Conservation (phyloP, 306 rosid genomes). For the Cucurbita pepo region DNA sequence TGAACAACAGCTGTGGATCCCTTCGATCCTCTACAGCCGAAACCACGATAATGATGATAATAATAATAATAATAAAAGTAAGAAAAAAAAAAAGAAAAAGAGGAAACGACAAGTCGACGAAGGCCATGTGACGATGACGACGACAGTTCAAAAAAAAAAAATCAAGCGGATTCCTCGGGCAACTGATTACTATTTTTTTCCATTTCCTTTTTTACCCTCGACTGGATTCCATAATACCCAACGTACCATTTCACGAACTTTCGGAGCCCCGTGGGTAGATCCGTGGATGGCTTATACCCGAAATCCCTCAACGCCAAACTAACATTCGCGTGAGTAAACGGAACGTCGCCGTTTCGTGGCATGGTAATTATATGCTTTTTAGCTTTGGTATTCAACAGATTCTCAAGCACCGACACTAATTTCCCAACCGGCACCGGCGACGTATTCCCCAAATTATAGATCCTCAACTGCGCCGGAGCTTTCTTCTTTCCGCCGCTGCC, state of each 20-base stretch:
- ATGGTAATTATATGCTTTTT: constrained; percentile 60
- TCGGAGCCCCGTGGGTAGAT: constrained; percentile 53
- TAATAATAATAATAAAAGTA: neutral
- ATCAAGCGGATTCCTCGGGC: constrained; percentile 56
- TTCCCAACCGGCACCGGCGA: constrained; percentile 83
- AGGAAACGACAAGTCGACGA: neutral
- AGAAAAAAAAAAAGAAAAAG: neutral
- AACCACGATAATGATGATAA: constrained; percentile 4
- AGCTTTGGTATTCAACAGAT: constrained; percentile 34
- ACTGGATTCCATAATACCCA: constrained; percentile 58
- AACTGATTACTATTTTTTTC: neutral
- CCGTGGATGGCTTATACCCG: constrained; percentile 61
- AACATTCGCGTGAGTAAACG: constrained; percentile 79
- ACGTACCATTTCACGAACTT: constrained; percentile 88
- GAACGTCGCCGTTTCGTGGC: constrained; percentile 89
- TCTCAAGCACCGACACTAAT: constrained; percentile 47
- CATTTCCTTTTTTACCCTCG: constrained; percentile 43
- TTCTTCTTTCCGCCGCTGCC: constrained; percentile 73
- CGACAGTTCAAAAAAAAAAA: neutral
- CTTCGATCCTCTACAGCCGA: constrained; percentile 16
- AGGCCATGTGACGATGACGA: constrained; percentile 13
- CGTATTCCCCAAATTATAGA: constrained; percentile 70
- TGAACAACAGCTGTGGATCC: constrained; percentile 7
- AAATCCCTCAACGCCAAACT: constrained; percentile 53
- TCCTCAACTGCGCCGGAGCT: constrained; percentile 47